Conservation (phyloP, 2,329 filamentous ascomycete genomes). For the Canariomyces notabilis region DNA sequence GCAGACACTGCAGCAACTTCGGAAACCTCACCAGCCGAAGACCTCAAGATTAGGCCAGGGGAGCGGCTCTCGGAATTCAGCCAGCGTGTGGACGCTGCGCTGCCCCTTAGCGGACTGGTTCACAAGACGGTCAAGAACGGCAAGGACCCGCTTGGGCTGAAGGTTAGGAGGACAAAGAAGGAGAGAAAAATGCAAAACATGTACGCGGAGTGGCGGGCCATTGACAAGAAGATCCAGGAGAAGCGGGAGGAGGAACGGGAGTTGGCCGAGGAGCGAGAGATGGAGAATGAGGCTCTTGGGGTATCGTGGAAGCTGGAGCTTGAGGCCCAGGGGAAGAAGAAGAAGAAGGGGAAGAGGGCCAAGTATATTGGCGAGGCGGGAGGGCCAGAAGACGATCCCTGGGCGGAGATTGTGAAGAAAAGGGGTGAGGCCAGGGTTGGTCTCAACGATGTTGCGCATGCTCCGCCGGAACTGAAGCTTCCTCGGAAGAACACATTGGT, state of each 20-base stretch:
- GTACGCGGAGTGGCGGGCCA: constrained; percentile 70
- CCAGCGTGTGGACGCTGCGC: constrained; percentile 76
- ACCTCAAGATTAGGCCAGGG: constrained; percentile 63
- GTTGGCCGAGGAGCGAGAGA: constrained; percentile 54
- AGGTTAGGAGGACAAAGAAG: constrained; percentile 70
- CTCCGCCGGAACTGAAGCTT: constrained; percentile 68
- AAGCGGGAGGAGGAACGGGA: constrained; percentile 62
- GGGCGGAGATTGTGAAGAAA: constrained; percentile 67
- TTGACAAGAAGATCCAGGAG: constrained; percentile 59
- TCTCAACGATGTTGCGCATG: constrained; percentile 60
- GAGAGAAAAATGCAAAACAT: constrained; percentile 78
- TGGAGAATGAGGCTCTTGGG: constrained; percentile 52
- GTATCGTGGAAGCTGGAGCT: constrained; percentile 43
- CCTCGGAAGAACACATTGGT: constrained; percentile 60
- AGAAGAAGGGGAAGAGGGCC: constrained; percentile 37
- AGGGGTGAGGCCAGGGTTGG: constrained; percentile 51
- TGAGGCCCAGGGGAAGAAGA: constrained; percentile 40
- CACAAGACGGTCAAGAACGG: constrained; percentile 57
- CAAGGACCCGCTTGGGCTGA: constrained; percentile 60
- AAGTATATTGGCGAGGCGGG: constrained; percentile 38
- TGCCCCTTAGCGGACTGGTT: constrained; percentile 69
- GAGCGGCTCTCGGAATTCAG: constrained; percentile 80
- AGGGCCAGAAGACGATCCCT: constrained; percentile 61
- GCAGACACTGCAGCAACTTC: constrained; percentile 15
- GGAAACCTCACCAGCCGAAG: constrained; percentile 6